phyloP scores from a whole-genome alignment of 805 yeast species.

The Vanderwaltozyma polyspora region DNA sequence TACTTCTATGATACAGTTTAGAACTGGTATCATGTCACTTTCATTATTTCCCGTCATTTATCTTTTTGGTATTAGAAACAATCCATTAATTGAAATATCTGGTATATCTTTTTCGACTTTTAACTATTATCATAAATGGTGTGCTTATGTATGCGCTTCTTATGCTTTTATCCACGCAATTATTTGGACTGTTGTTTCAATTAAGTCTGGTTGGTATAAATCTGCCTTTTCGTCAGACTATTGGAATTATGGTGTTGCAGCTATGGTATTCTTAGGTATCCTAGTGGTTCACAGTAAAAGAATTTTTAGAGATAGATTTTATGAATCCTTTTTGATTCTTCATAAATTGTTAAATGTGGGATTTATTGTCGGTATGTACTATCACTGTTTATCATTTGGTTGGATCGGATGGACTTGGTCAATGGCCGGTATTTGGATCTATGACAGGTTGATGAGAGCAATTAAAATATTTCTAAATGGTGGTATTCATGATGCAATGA shows the following conservation, averaged over 20 bases:
- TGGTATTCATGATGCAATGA: conserved; percentile 15
- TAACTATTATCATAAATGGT: conserved; percentile 55
- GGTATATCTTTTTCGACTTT: conserved; percentile 55
- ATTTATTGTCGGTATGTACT: conserved; percentile 46
- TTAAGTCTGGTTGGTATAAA: conserved; percentile 31
- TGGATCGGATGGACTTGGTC: conserved; percentile 42
- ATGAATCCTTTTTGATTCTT: conserved; percentile 48
- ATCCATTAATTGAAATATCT: conserved; percentile 48
- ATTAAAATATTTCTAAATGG: conserved; percentile 25
- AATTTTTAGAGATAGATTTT: conserved; percentile 39
- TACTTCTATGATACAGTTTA: conserved; percentile 37
- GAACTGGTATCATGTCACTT: conserved; percentile 41
- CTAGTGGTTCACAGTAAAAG: conserved; percentile 40
- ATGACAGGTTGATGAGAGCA: conserved; percentile 41
- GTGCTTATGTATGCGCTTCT: conserved; percentile 41
- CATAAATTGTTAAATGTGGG: conserved; percentile 47
- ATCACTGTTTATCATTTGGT: conserved; percentile 43
- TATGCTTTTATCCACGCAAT: conserved; percentile 45
- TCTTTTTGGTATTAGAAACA: conserved; percentile 64
- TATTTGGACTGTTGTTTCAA: conserved; percentile 41
- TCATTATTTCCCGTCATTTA: conserved; percentile 47
- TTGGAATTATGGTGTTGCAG: conserved; percentile 37
- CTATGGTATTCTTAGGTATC: conserved; percentile 33
- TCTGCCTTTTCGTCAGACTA: conserved; percentile 36
- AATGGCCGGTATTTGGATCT: conserved; percentile 36